Base-by-base conservation (phyloP, 148 eudicot genomes). In the Dianthus caryophyllus region DNA sequence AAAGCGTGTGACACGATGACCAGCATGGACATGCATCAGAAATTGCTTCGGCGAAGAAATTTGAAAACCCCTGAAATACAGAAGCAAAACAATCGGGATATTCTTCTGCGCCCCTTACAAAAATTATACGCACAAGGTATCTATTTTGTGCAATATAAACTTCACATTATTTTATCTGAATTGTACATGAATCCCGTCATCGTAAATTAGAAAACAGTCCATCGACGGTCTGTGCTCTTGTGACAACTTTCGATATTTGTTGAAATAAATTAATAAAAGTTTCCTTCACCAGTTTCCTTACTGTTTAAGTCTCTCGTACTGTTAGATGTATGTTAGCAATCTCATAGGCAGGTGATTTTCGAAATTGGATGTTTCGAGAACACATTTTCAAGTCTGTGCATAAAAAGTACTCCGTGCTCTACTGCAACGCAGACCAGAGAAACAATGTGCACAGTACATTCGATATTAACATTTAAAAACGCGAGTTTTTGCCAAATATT, bases 141-240 rank as follows among this genome's bases (percentile, higher is more conserved):
- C 52, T 63, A 63, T 43, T 62, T 21, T 62, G 36, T 44, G 44
- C 21, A 44, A 63, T 63, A 52, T 63, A 63, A 63, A 63, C 43
- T 44, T 30, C 18, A 63, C 53, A 43, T 63, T 43, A 63, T 22
- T 44, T 18, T 2, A 30, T 58, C 16, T 6, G 6, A 14, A 29
- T 14, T 58, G 62, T 58, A 58, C 41, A 58, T 58, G 62, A 31
- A 54, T 25, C 2, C 5, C 17, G 26, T 54, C 24, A 21, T 25
- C 31, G 14, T 25, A 54, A 54, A 54, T 54, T 11, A 54, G 26
- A 24, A 54, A 25, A 54, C 5, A 24, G 5, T 29, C 41, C 11
- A 18, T 21, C 29, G 22, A 18, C 18, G 24, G 44, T 41, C 7
- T 50, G 54, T n/a, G 54, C 20, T 20, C 22, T 50, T 18, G 54